Conservation (phyloP, 768 basidiomycete genomes). For the Mycena pura region DNA sequence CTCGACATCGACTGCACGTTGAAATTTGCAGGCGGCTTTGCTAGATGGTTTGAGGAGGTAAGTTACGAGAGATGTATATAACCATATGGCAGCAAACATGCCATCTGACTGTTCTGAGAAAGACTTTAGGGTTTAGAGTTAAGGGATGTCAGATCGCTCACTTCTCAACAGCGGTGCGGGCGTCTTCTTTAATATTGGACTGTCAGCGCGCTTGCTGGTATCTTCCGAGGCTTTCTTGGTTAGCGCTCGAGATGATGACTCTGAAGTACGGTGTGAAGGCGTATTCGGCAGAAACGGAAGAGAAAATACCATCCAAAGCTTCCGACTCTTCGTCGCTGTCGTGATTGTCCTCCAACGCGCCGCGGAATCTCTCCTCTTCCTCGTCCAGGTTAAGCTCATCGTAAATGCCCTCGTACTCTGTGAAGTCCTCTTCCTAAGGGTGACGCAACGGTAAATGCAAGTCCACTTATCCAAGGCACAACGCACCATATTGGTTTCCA, state of each 20-base stretch:
- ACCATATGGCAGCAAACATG: conserved; percentile 41
- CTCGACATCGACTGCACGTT: conserved; percentile 81
- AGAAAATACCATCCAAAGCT: conserved; percentile 67
- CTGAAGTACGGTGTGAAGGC: conserved; percentile 39
- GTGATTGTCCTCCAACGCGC: conserved; percentile 72
- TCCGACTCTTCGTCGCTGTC: conserved; percentile 83
- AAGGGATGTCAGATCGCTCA: conserved; percentile 45
- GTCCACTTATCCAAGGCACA: neutral
- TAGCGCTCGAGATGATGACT: conserved; percentile 67
- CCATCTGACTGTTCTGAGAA: conserved; percentile 73
- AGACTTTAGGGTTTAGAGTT: conserved; percentile 12
- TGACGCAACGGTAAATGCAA: neutral
- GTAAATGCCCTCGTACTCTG: conserved; percentile 96
- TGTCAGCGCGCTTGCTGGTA: conserved; percentile 78
- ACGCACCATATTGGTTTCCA: conserved; percentile 93
- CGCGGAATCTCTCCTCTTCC: conserved; percentile 92
- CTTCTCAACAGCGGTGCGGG: conserved; percentile 69
- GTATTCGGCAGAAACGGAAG: neutral
- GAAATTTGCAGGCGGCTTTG: conserved; percentile 79
- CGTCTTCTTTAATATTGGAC: conserved; percentile 83
- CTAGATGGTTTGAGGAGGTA: conserved; percentile 37
- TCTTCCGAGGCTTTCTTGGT: conserved; percentile 85
- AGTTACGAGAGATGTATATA: conserved; percentile 5
- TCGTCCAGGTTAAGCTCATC: conserved; percentile 98
- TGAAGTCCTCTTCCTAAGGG: conserved; percentile 97